phyloP scores from a whole-genome alignment of 2,329 filamentous ascomycete species.

The Fusarium mundagurra region DNA sequence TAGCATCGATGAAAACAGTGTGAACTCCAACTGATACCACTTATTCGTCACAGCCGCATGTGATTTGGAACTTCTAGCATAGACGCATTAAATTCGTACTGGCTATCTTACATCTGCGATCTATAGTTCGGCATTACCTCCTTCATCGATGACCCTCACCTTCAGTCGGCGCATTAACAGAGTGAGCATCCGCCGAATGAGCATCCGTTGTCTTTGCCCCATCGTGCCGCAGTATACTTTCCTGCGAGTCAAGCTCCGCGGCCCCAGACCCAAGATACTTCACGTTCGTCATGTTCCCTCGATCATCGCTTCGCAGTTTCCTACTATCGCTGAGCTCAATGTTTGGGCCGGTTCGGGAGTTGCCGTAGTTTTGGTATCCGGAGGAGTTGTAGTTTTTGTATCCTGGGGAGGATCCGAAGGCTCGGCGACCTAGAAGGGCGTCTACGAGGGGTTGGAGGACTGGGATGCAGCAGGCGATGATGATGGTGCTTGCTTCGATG shows the following conservation, averaged over 20 bases:
- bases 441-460: constrained; percentile 48
- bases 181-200: background rate
- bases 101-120: background rate
- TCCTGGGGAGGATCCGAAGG: constrained; percentile 24
- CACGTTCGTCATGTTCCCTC: background rate
- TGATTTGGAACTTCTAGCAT: accelerated
- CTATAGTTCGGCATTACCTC: accelerated
- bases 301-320: background rate
- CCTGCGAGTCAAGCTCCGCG: constrained; percentile 18
- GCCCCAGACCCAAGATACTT: constrained; percentile 15
- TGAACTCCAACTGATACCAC: too few relatives aligned
- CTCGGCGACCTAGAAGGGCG: constrained; percentile 32
- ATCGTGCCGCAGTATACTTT: constrained; percentile 15
- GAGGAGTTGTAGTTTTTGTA: constrained; percentile 27
- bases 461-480: constrained; percentile 50
- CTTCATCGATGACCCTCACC: background rate
- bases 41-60: background rate
- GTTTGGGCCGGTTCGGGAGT: constrained; percentile 13
- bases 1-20: background rate
- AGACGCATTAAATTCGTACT: background rate
- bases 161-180: background rate
- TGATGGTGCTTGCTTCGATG: constrained; percentile 48
- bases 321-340: constrained; percentile 14
- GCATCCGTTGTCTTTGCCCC: background rate
- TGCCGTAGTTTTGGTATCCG: constrained; percentile 14